phyloP scores from a whole-genome alignment of 2,329 filamentous ascomycete species.

The Exophiala sp. region DNA sequence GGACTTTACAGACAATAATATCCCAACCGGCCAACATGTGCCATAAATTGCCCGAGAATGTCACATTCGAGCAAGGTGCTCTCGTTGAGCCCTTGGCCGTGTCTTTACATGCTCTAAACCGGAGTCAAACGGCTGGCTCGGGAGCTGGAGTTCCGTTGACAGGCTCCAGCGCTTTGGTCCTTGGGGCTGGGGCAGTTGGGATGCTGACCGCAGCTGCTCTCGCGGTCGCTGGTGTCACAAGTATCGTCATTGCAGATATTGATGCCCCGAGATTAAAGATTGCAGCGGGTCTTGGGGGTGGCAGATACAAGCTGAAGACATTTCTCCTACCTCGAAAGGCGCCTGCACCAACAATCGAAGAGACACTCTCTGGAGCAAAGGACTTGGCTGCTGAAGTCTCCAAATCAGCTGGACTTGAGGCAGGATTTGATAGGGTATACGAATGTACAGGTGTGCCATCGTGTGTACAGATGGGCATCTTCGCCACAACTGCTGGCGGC shows the following conservation, averaged over 20 bases:
- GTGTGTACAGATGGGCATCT: constrained; percentile 46
- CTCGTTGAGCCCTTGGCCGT: constrained; percentile 60
- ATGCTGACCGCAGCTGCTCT: constrained; percentile 58
- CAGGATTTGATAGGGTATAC: constrained; percentile 44
- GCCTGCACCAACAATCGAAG: constrained; percentile 36
- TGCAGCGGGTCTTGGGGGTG: constrained; percentile 41
- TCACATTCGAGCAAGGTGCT: constrained; percentile 56
- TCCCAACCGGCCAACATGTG: constrained; percentile 61
- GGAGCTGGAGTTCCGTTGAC: constrained; percentile 32
- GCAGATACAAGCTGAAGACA: constrained; percentile 34
- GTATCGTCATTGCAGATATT: constrained; percentile 60
- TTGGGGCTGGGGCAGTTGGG: constrained; percentile 61
- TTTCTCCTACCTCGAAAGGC: constrained; percentile 35
- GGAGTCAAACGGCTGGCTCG: constrained; percentile 46
- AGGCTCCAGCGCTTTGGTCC: constrained; percentile 52
- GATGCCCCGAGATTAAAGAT: constrained; percentile 56
- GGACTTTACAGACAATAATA: constrained; percentile 60
- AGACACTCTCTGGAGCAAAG: constrained; percentile 38
- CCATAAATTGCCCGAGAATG: constrained; percentile 53
- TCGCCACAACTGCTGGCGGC: constrained; percentile 47
- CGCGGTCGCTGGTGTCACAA: constrained; percentile 51
- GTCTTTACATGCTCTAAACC: constrained; percentile 56
- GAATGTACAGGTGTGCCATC: constrained; percentile 46
- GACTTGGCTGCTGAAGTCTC: constrained; percentile 35
- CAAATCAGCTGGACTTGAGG: constrained; percentile 26